A percentile compares a stretch with the other conserved stretches of the same genome.
These are phyloP conservation scores for Rubus parviflorus DNA, from an alignment of 306 rosid genomes.

Conservation along the genomic window DNA sequence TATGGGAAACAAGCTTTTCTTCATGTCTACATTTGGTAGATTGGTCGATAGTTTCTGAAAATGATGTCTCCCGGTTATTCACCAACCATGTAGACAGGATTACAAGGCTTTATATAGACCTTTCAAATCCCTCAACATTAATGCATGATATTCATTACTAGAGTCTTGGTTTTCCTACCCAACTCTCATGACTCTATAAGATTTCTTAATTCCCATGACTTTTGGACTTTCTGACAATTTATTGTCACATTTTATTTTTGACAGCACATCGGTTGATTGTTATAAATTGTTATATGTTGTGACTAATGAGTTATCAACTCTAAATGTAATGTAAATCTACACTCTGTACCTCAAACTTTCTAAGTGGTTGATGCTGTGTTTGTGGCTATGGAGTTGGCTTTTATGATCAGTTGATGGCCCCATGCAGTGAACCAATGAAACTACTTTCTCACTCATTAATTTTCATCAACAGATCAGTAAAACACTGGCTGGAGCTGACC, in stretches of 20 bases:
- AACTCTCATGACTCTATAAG: neutral
- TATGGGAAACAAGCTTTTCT: neutral
- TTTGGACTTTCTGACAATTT: neutral
- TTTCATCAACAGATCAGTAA: conserved; percentile 73
- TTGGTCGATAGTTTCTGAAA: neutral
- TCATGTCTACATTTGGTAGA: neutral
- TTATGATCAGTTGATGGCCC: conserved; percentile 9
- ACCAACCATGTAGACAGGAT: neutral
- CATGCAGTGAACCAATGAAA: conserved; percentile 10
- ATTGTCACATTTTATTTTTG: neutral
- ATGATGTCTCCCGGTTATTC: neutral
- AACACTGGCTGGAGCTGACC: conserved; percentile 77
- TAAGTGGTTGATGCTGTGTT: neutral
- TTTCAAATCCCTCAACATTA: neutral
- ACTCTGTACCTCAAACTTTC: neutral
- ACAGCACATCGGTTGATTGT: neutral
- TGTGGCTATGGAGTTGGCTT: conserved; percentile 6
- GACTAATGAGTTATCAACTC: neutral
- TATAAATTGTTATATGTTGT: neutral
- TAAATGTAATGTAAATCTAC: neutral
- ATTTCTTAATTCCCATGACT: neutral
- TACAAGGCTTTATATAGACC: neutral
- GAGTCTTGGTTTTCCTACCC: neutral
- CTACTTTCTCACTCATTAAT: neutral
- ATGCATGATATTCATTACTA: neutral